phyloP scores from a whole-genome alignment of 306 rosid species.

The Acmispon strigosus region DNA sequence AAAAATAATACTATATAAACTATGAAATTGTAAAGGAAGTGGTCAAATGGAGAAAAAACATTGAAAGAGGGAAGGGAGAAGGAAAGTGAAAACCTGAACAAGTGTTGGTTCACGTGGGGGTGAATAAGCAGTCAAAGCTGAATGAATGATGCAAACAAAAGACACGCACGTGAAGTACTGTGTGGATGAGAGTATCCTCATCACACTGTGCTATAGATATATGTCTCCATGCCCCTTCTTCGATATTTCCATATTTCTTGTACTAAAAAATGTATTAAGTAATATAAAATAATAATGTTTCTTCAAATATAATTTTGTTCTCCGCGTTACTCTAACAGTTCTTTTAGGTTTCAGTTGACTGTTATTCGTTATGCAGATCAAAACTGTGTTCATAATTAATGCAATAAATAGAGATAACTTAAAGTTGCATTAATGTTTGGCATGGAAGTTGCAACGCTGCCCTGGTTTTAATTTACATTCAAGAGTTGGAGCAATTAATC shows the following conservation, averaged over 20 bases:
- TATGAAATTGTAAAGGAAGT: too few relatives aligned
- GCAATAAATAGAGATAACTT: too few relatives aligned
- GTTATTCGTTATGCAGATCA: background rate
- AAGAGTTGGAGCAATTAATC: background rate
- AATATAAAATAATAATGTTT: background rate
- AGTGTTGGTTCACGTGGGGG: conserved; percentile 21
- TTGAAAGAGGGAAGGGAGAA: background rate
- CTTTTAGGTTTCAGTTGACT: background rate
- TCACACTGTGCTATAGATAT: background rate
- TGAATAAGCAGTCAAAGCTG: conserved; percentile 12
- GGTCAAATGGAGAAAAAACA: too few relatives aligned
- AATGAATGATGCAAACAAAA: too few relatives aligned
- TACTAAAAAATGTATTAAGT: background rate
- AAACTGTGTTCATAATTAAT: background rate
- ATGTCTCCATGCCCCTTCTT: conserved; percentile 14
- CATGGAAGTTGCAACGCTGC: too few relatives aligned
- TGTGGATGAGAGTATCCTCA: background rate
- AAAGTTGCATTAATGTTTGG: too few relatives aligned
- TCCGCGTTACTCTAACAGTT: background rate
- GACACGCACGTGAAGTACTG: conserved; percentile 19
- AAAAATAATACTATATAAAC: background rate
- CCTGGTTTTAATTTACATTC: background rate
- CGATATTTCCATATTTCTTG: conserved; percentile 8
- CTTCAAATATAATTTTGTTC: background rate
- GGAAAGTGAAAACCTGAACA: conserved; percentile 31